A percentile compares a stretch with the other conserved stretches of the same genome.
These are phyloP conservation scores for Dendrocalamus sinicus DNA, from an alignment of 176 grass and related monocot species.

Conservation along the genomic window DNA sequence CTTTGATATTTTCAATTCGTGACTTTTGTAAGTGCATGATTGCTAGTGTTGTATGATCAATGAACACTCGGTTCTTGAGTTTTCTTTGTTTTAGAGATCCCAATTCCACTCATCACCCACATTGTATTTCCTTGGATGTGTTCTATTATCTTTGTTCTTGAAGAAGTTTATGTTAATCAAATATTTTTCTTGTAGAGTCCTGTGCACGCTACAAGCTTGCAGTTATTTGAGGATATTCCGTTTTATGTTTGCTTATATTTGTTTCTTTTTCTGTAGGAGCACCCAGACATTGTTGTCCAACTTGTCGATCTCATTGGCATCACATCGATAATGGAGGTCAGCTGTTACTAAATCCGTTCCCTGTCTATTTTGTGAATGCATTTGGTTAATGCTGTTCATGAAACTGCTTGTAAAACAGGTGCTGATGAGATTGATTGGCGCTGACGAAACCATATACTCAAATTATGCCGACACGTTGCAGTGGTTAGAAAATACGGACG, in stretches of 20 bases:
- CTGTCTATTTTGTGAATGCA: slow-evolving; percentile 4
- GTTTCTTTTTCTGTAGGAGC: slow-evolving; percentile 45
- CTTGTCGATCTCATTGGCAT: slow-evolving; percentile 89
- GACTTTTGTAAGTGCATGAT: background rate
- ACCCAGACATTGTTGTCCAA: slow-evolving; percentile 69
- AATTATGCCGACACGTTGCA: slow-evolving; percentile 68
- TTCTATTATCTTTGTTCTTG: slow-evolving; percentile 1
- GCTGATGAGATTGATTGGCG: slow-evolving; percentile 78
- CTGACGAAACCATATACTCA: slow-evolving; percentile 81
- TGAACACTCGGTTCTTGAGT: background rate
- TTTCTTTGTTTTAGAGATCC: background rate
- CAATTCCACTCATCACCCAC: slow-evolving; percentile 2
- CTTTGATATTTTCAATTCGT: background rate
- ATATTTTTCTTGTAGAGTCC: background rate
- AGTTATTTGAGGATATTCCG: slow-evolving; percentile 2
- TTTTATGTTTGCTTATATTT: slow-evolving; percentile 17
- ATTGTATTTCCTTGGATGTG: background rate
- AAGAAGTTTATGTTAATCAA: background rate
- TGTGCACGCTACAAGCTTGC: slow-evolving; percentile 2
- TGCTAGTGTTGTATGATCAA: background rate
- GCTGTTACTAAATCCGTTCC: slow-evolving; percentile 2
- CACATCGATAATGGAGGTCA: slow-evolving; percentile 89
- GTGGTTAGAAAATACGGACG: slow-evolving; percentile 77
- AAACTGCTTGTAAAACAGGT: slow-evolving; percentile 64
- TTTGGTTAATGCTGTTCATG: slow-evolving; percentile 38